Base-by-base conservation (phyloP, 495 filamentous ascomycete genomes). In the Hypoxylon rickii region DNA sequence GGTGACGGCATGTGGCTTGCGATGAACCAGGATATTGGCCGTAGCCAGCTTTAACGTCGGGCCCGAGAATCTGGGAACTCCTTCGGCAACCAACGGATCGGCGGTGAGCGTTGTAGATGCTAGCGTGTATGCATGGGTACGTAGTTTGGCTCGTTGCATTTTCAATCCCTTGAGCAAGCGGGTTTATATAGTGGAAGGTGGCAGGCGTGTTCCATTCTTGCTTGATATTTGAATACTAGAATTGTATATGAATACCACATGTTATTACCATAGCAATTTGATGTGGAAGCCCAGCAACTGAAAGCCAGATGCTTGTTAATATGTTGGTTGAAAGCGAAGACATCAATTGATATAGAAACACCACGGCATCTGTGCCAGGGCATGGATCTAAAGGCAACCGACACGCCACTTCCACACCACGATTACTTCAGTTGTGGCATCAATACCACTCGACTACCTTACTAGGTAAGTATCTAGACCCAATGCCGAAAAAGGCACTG, bases 1-100 rank as follows among this genome's bases (percentile, higher is more conserved):
- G 67, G 64, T 12, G 61, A 70, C 0, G 65, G 61, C 1, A 13
- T 72, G 29, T 70, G 66, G 43, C 26, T 72, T 8, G 31, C 44
- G 38, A 52, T 65, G 32, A 37, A 49, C 33, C 41, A 21, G 31
- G 26, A 49, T 2, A n/a, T 42, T 2, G 49, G 34, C 15, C 48
- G 21, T 3, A 64, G 61, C 38, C 26, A 52, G 36, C 46, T 64
- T n/a, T n/a, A n/a, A n/a, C n/a, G n/a, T n/a, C n/a, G n/a, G n/a
- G n/a, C n/a, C n/a, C n/a, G n/a, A n/a, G n/a, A n/a, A n/a, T n/a
- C n/a, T n/a, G n/a, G n/a, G n/a, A n/a, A n/a, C n/a, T n/a, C n/a
- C n/a, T n/a, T n/a, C n/a, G n/a, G n/a, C n/a, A n/a, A n/a, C n/a
- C n/a, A n/a, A n/a, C n/a, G n/a, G n/a, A n/a, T n/a, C n/a, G n/a